Evolutionary conservation across 2,329 filamentous ascomycete genomes (phyloP).

Genomic region (Trichoderma breve): DNA sequence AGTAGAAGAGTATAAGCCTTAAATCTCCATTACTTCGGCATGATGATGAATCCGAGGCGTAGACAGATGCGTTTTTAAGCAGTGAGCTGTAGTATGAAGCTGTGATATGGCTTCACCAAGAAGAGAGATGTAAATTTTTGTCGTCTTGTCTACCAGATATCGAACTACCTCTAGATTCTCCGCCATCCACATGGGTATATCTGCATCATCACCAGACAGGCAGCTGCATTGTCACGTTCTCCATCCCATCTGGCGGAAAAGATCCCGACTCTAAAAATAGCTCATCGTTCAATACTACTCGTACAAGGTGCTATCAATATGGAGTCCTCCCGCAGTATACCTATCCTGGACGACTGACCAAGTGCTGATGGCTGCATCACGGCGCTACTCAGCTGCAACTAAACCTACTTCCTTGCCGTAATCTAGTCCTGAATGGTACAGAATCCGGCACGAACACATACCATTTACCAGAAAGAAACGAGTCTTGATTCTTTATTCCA

Average conservation of each 20-base stretch:
- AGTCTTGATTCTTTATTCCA: neutral
- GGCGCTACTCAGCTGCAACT: conserved; percentile 4
- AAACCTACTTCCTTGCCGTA: neutral
- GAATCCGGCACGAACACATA: neutral
- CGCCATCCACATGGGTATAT: neutral
- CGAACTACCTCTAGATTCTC: neutral
- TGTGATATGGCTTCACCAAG: neutral
- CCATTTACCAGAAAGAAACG: neutral
- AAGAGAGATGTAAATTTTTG: neutral
- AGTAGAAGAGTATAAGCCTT: neutral
- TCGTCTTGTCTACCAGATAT: neutral
- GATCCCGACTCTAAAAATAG: conserved; percentile 1
- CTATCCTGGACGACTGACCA: neutral
- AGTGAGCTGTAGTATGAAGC: accelerated
- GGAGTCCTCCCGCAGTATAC: neutral
- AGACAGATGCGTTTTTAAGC: neutral
- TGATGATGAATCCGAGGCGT: accelerated
- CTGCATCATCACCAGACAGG: neutral
- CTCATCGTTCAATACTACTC: neutral
- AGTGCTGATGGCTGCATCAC: neutral
- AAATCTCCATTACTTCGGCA: neutral
- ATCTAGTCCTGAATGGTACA: neutral
- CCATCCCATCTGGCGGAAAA: neutral
- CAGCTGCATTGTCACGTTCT: neutral
- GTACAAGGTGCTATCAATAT: neutral